Evolutionary conservation across 441 rosid species (phyloP), one percentile per base, ranked within the genome.

Genomic region (Croton setiger): DNA sequence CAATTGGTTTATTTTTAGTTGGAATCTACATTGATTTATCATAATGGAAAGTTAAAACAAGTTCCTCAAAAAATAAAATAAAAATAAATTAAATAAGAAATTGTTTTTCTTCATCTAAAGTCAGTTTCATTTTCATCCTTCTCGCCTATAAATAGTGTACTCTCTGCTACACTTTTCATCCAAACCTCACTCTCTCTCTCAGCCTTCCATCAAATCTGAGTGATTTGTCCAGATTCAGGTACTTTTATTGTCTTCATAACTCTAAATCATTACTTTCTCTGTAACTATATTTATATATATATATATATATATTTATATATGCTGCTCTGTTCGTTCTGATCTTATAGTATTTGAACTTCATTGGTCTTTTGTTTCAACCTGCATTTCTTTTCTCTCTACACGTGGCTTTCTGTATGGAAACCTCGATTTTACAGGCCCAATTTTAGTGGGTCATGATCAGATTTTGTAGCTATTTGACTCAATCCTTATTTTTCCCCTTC

Each of bases 371-470:
- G 39, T 27, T 55, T 67, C 55, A 57, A 57, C 44, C 47, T 66
- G 35, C 60, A 39, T 53, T 52, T 66, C 39, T 23, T 2, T 56
- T 4, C 21, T 7, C 31, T 23, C 20, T 64, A n/a, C 45, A 35
- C 17, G 45, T 35, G 57, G n/a, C 23, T 9, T 67, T 20, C 43
- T 9, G n/a, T 15, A 7, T 31, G 3, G 51, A 67, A 55, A 31
- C 54, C 48, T 41, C 53, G 43, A 56, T 67, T 67, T 43, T 11
- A 27, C 35, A 27, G 60, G 37, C 55, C 17, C 18, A 56, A 45
- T 67, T 67, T 55, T 23, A 23, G 62, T 67, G 70, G 70, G 70
- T 54, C 52, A 11, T 55, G 36, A 55, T 55, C 63, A 43, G 33
- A 17, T 67, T 56, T 39, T 66, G 10, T 7, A 8, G 5, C 11